Evolutionary conservation across 805 yeast species (phyloP).

Genomic region (Yamadazyma takamatsuzukensis): DNA sequence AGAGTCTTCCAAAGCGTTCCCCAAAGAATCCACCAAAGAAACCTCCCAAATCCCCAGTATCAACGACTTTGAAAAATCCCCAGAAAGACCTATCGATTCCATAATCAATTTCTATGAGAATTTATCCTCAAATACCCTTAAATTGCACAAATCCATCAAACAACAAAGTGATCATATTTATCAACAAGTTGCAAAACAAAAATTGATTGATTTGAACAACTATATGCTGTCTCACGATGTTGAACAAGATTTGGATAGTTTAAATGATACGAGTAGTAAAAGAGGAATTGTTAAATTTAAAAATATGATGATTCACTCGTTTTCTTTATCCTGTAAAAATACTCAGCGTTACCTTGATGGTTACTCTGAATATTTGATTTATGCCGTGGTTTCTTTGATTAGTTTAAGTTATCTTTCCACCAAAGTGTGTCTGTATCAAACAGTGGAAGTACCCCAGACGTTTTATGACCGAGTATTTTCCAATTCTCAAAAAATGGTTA

Average conservation of each 20-base stretch:
- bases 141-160: conserved; percentile 20
- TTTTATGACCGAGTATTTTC: not conserved
- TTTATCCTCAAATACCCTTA: conserved; percentile 11
- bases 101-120: conserved; percentile 24
- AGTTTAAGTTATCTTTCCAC: not conserved
- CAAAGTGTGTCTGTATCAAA: not conserved
- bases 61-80: no score
- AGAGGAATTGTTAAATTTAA: no score
- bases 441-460: not conserved
- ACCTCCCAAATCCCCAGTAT: not conserved
- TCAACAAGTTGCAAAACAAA: conserved; percentile 3
- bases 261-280: no score
- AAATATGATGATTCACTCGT: no score
- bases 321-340: no score
- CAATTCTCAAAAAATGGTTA: not conserved
- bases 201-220: not conserved
- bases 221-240: no score
- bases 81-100: conserved; percentile 7
- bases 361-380: conserved; percentile 11
- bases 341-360: no score
- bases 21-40: no score
- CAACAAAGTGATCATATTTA: conserved; percentile 19
- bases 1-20: no score
- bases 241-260: conserved; percentile 1
- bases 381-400: conserved; percentile 2